Evolutionary conservation across 805 yeast species (phyloP), one percentile per base, ranked within the genome.

Genomic region (Barnettozyma wickerhamii): DNA sequence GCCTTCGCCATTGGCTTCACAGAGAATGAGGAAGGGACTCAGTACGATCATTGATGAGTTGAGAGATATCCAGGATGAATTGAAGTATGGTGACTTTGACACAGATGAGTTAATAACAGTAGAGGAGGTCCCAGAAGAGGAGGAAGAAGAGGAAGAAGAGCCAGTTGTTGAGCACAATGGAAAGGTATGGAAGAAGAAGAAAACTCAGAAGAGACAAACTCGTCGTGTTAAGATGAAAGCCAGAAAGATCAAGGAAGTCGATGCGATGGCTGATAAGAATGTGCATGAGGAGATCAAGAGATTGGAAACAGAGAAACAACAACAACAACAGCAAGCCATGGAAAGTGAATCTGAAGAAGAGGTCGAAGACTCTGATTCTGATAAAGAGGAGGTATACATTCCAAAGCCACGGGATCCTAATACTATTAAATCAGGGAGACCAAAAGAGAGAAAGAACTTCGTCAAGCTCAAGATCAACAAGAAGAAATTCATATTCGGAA

Each of bases 381-480:
- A 43, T 13, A 54, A 51, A 14, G 38, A 52, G 3, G 43, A 46
- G 6, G 53, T 44, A 6, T 49, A 41, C 20, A 47, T 45, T 10
- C 42, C 38, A n/a, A 30, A 38, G 10, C 39, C 51, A 48, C 17
- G 60, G 53, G 46, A 60, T 24, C 42, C 49, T 53, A 12, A 23
- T 23, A 23, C 26, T 23, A 40, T 47, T 52, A 27, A 66, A 69
- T 18, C 74, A 73, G 44, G 63, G 58, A 50, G 42, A 35, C 38
- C 51, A 9, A 46, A 44, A 14, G 30, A 45, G 3, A 39, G 52
- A 20, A 34, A 37, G 9, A 79, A 79, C 53, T 79, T 66, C 59
- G 74, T 73, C 49, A 60, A 79, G 42, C 60, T 74, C 38, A 78
- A 75, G 54, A 66, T 79, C 34, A 70, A 72, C 10, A 55, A 72